A percentile compares a stretch with the other conserved stretches of the same genome.
Evolutionary conservation across 495 filamentous ascomycete genomes (phyloP).

Genomic region (Bacidia rubella): DNA sequence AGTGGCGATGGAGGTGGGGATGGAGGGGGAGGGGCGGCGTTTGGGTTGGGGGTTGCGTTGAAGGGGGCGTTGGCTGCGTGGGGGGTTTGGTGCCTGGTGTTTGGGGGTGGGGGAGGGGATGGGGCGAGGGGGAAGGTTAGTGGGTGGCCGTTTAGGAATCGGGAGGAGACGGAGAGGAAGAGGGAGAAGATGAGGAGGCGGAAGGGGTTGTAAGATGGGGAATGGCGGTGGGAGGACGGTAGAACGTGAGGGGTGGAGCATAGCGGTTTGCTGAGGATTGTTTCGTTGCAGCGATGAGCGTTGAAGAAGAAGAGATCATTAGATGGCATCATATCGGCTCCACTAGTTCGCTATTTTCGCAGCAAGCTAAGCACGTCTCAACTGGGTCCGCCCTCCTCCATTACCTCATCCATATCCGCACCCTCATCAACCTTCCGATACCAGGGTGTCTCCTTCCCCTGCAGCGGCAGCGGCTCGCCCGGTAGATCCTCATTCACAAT

Average conservation of each 20-base stretch:
- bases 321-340: neutral
- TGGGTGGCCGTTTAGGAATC: constrained; percentile 57
- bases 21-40: constrained; percentile 31
- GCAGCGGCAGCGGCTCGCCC: constrained; percentile 13
- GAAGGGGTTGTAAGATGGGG: constrained; percentile 4
- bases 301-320: neutral
- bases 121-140: constrained; percentile 68
- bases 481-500: constrained; percentile 13
- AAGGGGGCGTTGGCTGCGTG: constrained; percentile 42
- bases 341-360: neutral
- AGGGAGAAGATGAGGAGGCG: constrained; percentile 27
- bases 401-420: neutral
- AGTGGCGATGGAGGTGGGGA: no score
- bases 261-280: no score
- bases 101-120: constrained; percentile 52
- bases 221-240: no score
- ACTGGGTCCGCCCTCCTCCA: neutral
- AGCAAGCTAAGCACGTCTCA: neutral
- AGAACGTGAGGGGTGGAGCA: no score
- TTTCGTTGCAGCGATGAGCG: no score
- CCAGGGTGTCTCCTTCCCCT: constrained; percentile 16
- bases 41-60: constrained; percentile 39
- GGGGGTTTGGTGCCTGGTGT: constrained; percentile 64
- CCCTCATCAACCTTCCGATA: constrained; percentile 13
- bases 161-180: constrained; percentile 44